A percentile compares a stretch with the other conserved stretches of the same genome.
These are phyloP conservation scores for Coriaria nepalensis DNA, from an alignment of 306 rosid genomes.

Conservation along the genomic window DNA sequence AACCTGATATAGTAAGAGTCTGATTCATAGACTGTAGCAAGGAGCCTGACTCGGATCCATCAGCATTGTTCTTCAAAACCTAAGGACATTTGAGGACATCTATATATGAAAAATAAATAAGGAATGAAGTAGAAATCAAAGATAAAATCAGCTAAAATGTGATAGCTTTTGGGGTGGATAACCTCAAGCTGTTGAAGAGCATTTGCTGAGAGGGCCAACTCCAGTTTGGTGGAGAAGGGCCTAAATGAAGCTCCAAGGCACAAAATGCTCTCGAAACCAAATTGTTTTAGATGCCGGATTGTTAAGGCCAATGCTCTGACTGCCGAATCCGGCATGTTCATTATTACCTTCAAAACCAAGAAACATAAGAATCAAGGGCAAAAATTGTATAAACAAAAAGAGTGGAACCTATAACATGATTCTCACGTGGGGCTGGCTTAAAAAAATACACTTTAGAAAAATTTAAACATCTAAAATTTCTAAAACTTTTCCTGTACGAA, in stretches of 20 bases:
- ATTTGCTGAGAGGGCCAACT: constrained; percentile 83
- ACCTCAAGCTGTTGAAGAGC: constrained; percentile 94
- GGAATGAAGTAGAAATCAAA: constrained; percentile 1
- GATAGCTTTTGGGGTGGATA: constrained; percentile 12
- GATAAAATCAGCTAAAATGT: background rate
- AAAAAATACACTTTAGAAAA: background rate
- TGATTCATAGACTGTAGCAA: constrained; percentile 76
- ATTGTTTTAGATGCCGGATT: constrained; percentile 63
- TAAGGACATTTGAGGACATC: constrained; percentile 21
- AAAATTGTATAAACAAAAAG: constrained; percentile 6
- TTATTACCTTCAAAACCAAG: constrained; percentile 42
- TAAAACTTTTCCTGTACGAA: constrained; percentile 2
- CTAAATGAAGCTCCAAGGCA: constrained; percentile 61
- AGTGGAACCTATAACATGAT: background rate
- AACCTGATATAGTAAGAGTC: constrained; percentile 74
- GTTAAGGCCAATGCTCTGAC: constrained; percentile 81
- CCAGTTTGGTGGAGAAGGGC: constrained; percentile 62
- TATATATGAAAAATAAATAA: constrained; percentile 11
- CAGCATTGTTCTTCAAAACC: constrained; percentile 65
- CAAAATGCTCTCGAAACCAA: constrained; percentile 70
- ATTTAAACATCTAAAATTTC: constrained; percentile 4
- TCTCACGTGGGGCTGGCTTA: background rate
- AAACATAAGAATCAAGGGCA: constrained; percentile 6
- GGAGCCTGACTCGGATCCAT: constrained; percentile 84
- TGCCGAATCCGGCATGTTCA: constrained; percentile 67